These are phyloP conservation scores for Acephala macrosclerotiorum DNA, from an alignment of 2,329 filamentous ascomycete species.

Conservation along the genomic window DNA sequence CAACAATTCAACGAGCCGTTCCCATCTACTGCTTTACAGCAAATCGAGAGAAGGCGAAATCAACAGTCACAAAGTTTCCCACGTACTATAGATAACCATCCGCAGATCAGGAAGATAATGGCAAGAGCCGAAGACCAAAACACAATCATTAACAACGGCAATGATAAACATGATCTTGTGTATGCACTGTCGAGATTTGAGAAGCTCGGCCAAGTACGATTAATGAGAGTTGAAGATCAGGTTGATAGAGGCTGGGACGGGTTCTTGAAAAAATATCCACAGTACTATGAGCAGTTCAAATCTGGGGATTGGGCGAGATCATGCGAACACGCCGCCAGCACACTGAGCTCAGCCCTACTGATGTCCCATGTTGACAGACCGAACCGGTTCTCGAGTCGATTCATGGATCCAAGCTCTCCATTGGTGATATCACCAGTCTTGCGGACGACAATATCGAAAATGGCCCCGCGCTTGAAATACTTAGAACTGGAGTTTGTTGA, in stretches of 20 bases:
- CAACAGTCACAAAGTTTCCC: constrained; percentile 1
- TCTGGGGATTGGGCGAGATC: constrained; percentile 67
- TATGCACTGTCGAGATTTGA: constrained; percentile 55
- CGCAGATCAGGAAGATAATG: constrained; percentile 30
- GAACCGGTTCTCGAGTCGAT: constrained; percentile 53
- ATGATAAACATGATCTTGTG: constrained; percentile 34
- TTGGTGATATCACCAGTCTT: constrained; percentile 56
- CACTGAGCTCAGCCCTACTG: constrained; percentile 63
- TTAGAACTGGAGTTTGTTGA: constrained; percentile 68
- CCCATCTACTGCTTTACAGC: background rate
- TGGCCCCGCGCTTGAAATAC: constrained; percentile 65
- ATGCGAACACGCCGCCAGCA: constrained; percentile 66
- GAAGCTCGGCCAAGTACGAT: constrained; percentile 68
- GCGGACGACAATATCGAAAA: constrained; percentile 53
- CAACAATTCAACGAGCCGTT: background rate
- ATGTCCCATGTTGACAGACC: constrained; percentile 55
- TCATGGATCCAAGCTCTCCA: constrained; percentile 67
- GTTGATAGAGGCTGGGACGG: constrained; percentile 61
- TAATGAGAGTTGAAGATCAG: constrained; percentile 67
- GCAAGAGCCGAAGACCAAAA: constrained; percentile 36
- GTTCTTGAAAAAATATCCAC: constrained; percentile 56
- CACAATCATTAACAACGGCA: constrained; percentile 31
- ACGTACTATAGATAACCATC: constrained; percentile 21
- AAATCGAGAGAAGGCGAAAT: constrained; percentile 1
- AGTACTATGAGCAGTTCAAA: constrained; percentile 52